Evolutionary conservation across 495 filamentous ascomycete species (phyloP), one percentile per base, ranked within the genome.

Genomic region (Emericellopsis terricola): DNA sequence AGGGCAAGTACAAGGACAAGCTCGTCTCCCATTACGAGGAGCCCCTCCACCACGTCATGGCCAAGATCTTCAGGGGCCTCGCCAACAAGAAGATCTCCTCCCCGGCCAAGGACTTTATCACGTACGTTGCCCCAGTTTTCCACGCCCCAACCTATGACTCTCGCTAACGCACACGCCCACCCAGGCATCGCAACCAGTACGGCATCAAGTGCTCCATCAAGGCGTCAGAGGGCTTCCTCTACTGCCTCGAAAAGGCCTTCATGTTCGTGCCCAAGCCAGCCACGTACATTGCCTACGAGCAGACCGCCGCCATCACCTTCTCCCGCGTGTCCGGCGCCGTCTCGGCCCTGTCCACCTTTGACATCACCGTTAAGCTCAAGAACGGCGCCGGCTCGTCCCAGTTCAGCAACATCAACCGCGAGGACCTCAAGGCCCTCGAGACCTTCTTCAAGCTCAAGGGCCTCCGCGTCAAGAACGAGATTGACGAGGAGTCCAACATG

Each of bases 201-300:
- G 91, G 91, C 26, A 89, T 96, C 51, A 99, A 99, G 56, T 99
- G 91, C 60, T 94, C 89, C 9, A 91, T 96, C 64, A 99, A 99
- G 56, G 91, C 91, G 33, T 93, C 87, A 50, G 91, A 99, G 53
- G 91, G 91, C 34, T 85, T 91, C 44, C 59, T 99, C 19, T 99
- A 89, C 64, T 94, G 86, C 55, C 57, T 99, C 43, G 91, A 99
- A 54, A 94, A 93, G 59, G 89, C 85, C 7, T 87, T 99, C 48
- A 89, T 99, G 69, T 99, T 99, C 44, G 89, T 99, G 4, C 91
- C 91, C 2, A 99, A 99, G 54, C 91, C 91, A 0, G 86, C 91
- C 0, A 92, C 86, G 2, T 96, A 93, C 57, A 85, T 99, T 23
- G 76, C 83, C 27, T 81, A 93, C 50, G 91, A 96, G 39, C 81